These are phyloP conservation scores for Elsinoe necatrix DNA, from an alignment of 2,329 filamentous ascomycete species.

Conservation along the genomic window DNA sequence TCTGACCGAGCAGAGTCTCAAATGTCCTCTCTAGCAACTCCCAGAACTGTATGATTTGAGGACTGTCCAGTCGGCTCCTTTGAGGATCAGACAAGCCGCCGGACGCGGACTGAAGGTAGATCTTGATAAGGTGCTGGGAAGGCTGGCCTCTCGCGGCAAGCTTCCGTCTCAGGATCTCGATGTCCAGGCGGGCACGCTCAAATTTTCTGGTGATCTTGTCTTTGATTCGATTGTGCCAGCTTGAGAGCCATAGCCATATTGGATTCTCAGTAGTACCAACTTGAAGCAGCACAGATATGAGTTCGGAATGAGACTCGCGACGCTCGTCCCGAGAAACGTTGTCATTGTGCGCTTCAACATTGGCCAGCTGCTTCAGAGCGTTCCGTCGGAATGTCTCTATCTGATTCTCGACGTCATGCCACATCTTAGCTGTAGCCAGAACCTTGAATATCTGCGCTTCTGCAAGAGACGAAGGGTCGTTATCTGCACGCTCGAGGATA, in stretches of 20 bases:
- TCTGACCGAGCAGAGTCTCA: conserved; percentile 60
- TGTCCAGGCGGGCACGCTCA: conserved; percentile 82
- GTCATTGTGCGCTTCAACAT: conserved; percentile 48
- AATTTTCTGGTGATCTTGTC: conserved; percentile 71
- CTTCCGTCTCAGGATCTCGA: conserved; percentile 78
- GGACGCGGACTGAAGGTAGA: conserved; percentile 65
- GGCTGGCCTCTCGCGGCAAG: conserved; percentile 69
- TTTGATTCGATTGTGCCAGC: conserved; percentile 81
- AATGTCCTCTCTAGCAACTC: conserved; percentile 74
- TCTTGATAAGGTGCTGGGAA: conserved; percentile 58
- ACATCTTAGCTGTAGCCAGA: conserved; percentile 83
- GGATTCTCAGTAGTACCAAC: conserved; percentile 92
- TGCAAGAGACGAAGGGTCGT: conserved; percentile 48
- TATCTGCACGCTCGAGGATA: conserved; percentile 51
- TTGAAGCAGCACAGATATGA: conserved; percentile 83
- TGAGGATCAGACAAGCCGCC: conserved; percentile 33
- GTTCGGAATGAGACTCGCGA: conserved; percentile 79
- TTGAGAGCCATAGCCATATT: conserved; percentile 91
- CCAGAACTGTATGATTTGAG: conserved; percentile 83
- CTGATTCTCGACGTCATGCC: conserved; percentile 85
- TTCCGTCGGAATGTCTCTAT: conserved; percentile 81
- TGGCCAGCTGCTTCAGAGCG: conserved; percentile 72
- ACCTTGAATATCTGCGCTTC: conserved; percentile 80
- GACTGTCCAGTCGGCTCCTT: conserved; percentile 56
- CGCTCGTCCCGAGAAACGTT: conserved; percentile 42